Evolutionary conservation across 2,329 filamentous ascomycete species (phyloP).

Genomic region (Aureobasidium pullulans): DNA sequence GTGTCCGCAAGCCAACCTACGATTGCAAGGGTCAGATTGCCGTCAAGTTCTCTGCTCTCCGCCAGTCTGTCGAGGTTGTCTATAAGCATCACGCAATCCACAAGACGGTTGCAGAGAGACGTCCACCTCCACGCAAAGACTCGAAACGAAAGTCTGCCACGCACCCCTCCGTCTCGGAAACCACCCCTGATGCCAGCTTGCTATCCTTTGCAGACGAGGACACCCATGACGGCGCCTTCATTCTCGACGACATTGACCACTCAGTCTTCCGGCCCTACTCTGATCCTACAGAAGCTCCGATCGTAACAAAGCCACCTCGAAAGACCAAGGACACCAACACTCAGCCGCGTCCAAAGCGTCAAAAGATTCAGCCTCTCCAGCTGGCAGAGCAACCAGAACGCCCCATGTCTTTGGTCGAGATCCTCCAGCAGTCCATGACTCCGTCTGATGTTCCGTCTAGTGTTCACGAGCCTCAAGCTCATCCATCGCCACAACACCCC

Average conservation of each 20-base stretch:
- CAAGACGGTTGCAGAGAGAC: slow-evolving; percentile 39
- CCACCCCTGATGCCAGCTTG: background rate
- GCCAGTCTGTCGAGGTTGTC: slow-evolving; percentile 36
- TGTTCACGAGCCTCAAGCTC: background rate
- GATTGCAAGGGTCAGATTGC: slow-evolving; percentile 42
- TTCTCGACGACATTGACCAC: background rate
- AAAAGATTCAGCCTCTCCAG: slow-evolving; percentile 3
- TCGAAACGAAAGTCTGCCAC: slow-evolving; percentile 1
- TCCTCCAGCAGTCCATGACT: slow-evolving; percentile 20
- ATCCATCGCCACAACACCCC: background rate
- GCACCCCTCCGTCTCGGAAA: background rate
- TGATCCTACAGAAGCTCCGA: background rate
- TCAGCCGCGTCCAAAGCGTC: slow-evolving; percentile 8
- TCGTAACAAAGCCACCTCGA: background rate
- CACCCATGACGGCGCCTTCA: background rate
- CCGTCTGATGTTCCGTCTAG: background rate
- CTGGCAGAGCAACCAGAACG: slow-evolving; percentile 12
- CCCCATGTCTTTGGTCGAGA: slow-evolving; percentile 22
- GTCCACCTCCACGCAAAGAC: slow-evolving; percentile 29
- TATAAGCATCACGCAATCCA: slow-evolving; percentile 42
- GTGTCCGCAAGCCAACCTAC: slow-evolving; percentile 37
- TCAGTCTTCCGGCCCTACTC: slow-evolving; percentile 11
- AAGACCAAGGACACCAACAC: background rate
- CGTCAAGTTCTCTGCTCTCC: slow-evolving; percentile 40
- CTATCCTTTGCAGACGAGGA: background rate